phyloP scores from a whole-genome alignment of 2,329 filamentous ascomycete species.

The Aspergillus fischeri region DNA sequence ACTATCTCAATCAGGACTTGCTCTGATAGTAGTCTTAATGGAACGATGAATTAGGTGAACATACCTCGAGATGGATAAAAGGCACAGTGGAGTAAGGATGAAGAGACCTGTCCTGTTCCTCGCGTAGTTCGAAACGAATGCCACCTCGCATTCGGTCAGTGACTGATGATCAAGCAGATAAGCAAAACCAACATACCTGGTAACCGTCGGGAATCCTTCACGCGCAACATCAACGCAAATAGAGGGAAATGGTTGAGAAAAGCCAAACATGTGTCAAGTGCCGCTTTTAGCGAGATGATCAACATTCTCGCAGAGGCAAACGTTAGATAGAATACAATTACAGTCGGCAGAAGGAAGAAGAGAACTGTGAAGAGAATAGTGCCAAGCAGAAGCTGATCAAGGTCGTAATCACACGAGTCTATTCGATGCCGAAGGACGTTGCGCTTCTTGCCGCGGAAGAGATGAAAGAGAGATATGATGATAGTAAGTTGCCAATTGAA shows the following conservation, averaged over 20 bases:
- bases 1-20: conserved; percentile 47
- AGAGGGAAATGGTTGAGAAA: conserved; percentile 96
- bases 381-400: conserved; percentile 91
- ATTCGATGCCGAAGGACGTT: conserved; percentile 96
- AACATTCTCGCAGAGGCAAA: conserved; percentile 92
- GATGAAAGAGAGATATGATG: conserved; percentile 93
- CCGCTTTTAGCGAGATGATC: conserved; percentile 89
- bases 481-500: conserved; percentile 99
- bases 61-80: conserved; percentile 80
- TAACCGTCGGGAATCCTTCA: conserved; percentile 87
- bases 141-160: conserved; percentile 51
- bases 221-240: conserved; percentile 90
- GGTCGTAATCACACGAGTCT: conserved; percentile 96
- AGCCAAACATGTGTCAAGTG: conserved; percentile 84
- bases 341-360: conserved; percentile 90
- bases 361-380: conserved; percentile 95
- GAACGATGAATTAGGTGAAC: conserved; percentile 8
- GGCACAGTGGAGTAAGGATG: conserved; percentile 58
- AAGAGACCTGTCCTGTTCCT: conserved; percentile 53
- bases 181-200: conserved; percentile 57
- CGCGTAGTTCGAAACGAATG: conserved; percentile 83
- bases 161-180: not conserved
- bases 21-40: not conserved
- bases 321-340: conserved; percentile 93
- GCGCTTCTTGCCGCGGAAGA: conserved; percentile 96